Evolutionary conservation across 2,329 filamentous ascomycete species (phyloP).

Genomic region (Pseudogymnoascus sp.): DNA sequence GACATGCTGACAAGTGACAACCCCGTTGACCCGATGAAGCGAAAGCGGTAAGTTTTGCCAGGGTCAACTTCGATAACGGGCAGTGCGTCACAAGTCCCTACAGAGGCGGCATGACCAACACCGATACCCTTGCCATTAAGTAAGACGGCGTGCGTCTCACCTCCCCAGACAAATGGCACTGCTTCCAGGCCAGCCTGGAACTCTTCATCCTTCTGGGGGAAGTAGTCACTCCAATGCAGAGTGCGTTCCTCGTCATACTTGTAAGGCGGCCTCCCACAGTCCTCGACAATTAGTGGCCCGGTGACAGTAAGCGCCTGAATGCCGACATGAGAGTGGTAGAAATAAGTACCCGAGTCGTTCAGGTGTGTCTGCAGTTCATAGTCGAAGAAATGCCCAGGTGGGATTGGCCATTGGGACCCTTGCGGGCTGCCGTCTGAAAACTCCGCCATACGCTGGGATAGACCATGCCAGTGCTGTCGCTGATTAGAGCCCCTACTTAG

Average conservation of each 20-base stretch:
- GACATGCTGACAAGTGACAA: slow-evolving; percentile 33
- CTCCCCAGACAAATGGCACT: slow-evolving; percentile 47
- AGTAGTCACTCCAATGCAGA: slow-evolving; percentile 49
- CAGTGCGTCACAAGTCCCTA: too few species aligned
- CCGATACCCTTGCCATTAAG: slow-evolving; percentile 47
- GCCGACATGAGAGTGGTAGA: slow-evolving; percentile 46
- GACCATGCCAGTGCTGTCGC: slow-evolving; percentile 44
- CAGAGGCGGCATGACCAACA: slow-evolving; percentile 50
- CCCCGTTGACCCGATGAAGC: too few species aligned
- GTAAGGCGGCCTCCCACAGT: slow-evolving; percentile 36
- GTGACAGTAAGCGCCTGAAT: slow-evolving; percentile 40
- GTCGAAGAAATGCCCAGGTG: slow-evolving; percentile 42
- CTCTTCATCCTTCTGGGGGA: slow-evolving; percentile 42
- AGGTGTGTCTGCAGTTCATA: slow-evolving; percentile 38
- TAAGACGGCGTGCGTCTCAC: slow-evolving; percentile 48
- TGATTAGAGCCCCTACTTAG: neutral
- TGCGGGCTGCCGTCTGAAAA: slow-evolving; percentile 42
- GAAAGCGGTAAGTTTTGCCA: too few species aligned
- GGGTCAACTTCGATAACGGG: too few species aligned
- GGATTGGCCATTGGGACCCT: slow-evolving; percentile 44
- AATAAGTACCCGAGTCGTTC: slow-evolving; percentile 41
- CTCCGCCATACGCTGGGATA: slow-evolving; percentile 37
- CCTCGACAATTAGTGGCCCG: slow-evolving; percentile 40
- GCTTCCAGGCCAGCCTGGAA: slow-evolving; percentile 43
- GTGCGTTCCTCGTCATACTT: slow-evolving; percentile 54